Evolutionary conservation across 148 eudicot genomes (phyloP).

Genomic region (Dianthus caryophyllus): DNA sequence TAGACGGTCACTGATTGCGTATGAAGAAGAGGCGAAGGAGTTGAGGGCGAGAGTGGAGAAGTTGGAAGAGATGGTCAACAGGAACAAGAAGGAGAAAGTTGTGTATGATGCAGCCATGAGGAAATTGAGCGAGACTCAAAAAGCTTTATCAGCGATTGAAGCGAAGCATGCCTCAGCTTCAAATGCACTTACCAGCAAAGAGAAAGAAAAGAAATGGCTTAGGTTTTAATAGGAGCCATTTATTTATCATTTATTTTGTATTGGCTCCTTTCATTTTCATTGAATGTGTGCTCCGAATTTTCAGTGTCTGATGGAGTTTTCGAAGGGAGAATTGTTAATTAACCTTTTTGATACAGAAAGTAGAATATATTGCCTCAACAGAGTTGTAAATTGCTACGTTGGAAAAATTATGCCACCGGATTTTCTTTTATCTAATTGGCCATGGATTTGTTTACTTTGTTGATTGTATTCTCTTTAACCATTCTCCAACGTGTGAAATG

Average conservation of each 20-base stretch:
- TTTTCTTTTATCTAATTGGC: not conserved
- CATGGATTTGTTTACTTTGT: not conserved
- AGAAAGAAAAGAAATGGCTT: slow-evolving; percentile 89
- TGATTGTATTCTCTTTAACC: too few relatives aligned
- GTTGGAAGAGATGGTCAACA: slow-evolving; percentile 77
- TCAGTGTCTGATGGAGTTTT: not conserved
- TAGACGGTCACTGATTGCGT: slow-evolving; percentile 65
- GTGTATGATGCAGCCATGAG: slow-evolving; percentile 84
- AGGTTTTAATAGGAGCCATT: slow-evolving; percentile 44
- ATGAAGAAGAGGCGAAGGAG: slow-evolving; percentile 76
- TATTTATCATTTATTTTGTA: not conserved
- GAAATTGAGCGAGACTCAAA: slow-evolving; percentile 67
- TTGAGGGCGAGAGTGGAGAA: slow-evolving; percentile 51
- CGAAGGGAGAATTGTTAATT: not conserved
- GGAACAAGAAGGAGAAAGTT: slow-evolving; percentile 76
- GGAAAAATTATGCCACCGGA: not conserved
- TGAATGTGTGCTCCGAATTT: not conserved
- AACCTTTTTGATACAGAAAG: not conserved
- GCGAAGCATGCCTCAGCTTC: slow-evolving; percentile 76
- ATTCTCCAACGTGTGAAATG: too few relatives aligned
- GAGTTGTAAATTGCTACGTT: not conserved
- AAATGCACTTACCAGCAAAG: slow-evolving; percentile 63
- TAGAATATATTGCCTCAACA: not conserved
- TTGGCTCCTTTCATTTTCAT: not conserved
- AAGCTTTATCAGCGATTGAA: slow-evolving; percentile 56